Base-by-base conservation (phyloP, 2,329 filamentous ascomycete species). In the Claviceps spartinae region DNA sequence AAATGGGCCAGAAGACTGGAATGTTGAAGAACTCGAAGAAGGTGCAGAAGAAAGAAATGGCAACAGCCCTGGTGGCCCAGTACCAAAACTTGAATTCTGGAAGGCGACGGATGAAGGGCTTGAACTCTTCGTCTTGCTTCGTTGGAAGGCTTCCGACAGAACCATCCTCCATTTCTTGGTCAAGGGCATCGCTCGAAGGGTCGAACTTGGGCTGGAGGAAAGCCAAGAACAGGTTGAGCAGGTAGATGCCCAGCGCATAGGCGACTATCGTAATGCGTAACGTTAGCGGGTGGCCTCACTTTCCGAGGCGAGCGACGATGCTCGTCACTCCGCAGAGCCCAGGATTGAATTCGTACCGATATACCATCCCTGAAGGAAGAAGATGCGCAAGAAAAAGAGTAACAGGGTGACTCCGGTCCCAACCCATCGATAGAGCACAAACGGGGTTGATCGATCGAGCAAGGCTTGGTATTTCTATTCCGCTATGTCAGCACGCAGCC, bases 21-120 rank as follows among this genome's bases (percentile, higher is more conserved):
- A 98, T 81, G 71, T 98, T 88, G 72, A 97, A 98, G 65, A 96
- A 76, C 64, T 86, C 78, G 68, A 94, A 95, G 86, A 88, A 97
- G 61, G 83, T 88, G 80, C 90, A 96, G 57, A 83, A 59, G 67
- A 97, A 95, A 40, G 79, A 82, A 63, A 97, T 87, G 58, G 75
- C 66, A 61, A 97, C 79, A 52, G 91, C 91, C 64, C 89, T 82
- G 52, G 91, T 97, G 51, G 91, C 89, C 63, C 87, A 86, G 73
- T 96, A 88, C 93, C 93, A 98, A 77, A 98, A 98, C 79, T 98
- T 98, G 80, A 98, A 98, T 72, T 98, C 93, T 52, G 93, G 93
- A 24, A 98, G 81, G 55, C 93, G 81, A 64, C 93, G 82, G 67
- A 98, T 96, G 65, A 98, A 98, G 3, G 93, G 93, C 57, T 89